Evolutionary conservation across 805 yeast species (phyloP), one percentile per base, ranked within the genome.

Genomic region (Kluyveromyces dobzhanskii): DNA sequence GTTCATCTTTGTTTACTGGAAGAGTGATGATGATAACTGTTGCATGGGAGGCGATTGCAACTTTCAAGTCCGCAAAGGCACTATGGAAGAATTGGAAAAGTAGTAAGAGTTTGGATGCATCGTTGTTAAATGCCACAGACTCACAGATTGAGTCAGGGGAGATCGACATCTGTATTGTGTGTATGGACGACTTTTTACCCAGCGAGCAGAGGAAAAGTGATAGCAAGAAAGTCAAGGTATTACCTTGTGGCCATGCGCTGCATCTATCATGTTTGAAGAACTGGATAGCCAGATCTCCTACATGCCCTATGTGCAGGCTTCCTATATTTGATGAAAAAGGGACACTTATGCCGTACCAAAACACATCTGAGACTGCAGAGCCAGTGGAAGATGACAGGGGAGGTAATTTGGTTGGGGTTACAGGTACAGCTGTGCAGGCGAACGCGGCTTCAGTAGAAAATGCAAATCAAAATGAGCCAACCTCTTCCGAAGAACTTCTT

Each of bases 241-340:
- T 92, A 35, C 70, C 66, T 1, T 92, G 98, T 66, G 83, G 85
- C 18, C 98, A 92, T 59, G 80, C 85, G 35, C 69, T 90, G 41
- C 98, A 92, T 57, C 65, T 82, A 62, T 88, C 92, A 4, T 92
- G 98, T 59, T 69, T 92, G 45, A 83, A 85, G 53, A 80, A 83
- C 48, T 92, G 98, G 98, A 68, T 92, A 49, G 94, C 85, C 54
- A 73, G 95, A 47, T 85, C 95, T 0, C 90, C 81, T 49, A 75
- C 76, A n/a, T 92, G 98, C 64, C 98, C 98, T 1, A 76, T 88
- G 39, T 92, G 98, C 58, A 69, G 95, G 44, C 68, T 80, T 23
- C 74, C 77, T 9, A 94, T 86, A 2, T 70, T 76, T 45, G 65
- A 55, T 36, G 56, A 51, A 25, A 48, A 46, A 14, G 60, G 62